phyloP scores from a whole-genome alignment of 176 grass and related monocot species.

The Calamus simplicifolius region DNA sequence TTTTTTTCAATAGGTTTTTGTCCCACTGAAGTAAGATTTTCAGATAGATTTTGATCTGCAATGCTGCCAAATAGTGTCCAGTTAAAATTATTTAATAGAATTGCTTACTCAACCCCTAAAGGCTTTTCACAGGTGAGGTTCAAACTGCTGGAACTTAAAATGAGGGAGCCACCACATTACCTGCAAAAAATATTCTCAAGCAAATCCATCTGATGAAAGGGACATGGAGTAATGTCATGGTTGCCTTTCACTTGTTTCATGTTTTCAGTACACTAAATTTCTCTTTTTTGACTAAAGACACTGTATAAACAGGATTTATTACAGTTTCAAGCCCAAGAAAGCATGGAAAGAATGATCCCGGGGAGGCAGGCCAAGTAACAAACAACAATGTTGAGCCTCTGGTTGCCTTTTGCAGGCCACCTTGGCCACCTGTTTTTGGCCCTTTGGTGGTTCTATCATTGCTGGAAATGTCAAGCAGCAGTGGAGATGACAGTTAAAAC shows the following conservation, averaged over 20 bases:
- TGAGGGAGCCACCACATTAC: slow-evolving; percentile 17
- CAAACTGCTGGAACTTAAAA: neutral
- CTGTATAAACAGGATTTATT: slow-evolving; percentile 29
- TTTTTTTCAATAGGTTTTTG: too few species aligned
- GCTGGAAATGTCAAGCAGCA: slow-evolving; percentile 34
- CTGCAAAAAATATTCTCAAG: slow-evolving; percentile 40
- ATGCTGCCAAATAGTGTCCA: too few species aligned
- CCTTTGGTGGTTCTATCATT: slow-evolving; percentile 34
- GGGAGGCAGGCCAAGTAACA: slow-evolving; percentile 8
- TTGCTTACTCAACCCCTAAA: too few species aligned
- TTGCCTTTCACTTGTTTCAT: neutral
- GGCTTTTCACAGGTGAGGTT: too few species aligned
- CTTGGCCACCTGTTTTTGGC: slow-evolving; percentile 59
- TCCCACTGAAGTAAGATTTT: too few species aligned
- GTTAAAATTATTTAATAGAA: too few species aligned
- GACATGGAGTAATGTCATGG: slow-evolving; percentile 22
- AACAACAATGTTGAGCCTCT: slow-evolving; percentile 37
- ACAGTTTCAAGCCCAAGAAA: slow-evolving; percentile 38
- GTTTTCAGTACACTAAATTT: neutral
- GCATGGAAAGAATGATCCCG: slow-evolving; percentile 24
- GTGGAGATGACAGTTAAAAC: slow-evolving; percentile 28
- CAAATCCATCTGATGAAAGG: slow-evolving; percentile 19
- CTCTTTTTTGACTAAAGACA: neutral
- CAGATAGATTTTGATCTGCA: too few species aligned
- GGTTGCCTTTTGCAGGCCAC: slow-evolving; percentile 47